Evolutionary conservation across 768 basidiomycete genomes (phyloP), one percentile per base, ranked within the genome.

Genomic region (Leccinum longicurvipes): DNA sequence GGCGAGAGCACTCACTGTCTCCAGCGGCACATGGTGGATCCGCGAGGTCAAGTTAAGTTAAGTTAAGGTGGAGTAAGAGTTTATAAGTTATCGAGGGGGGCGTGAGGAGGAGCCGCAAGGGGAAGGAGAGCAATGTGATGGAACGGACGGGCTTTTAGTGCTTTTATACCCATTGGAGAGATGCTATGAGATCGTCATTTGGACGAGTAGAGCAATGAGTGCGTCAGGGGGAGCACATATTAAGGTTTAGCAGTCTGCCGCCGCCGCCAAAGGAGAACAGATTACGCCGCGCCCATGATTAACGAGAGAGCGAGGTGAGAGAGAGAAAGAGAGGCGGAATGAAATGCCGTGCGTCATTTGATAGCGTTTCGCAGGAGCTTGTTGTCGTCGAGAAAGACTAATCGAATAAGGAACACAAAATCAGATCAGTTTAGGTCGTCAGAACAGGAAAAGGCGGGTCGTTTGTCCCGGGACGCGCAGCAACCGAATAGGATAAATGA

Each of bases 1-100:
- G 39, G 24, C 11, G 6, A 21, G 21, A 11, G 21, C 4, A 76
- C 80, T 69, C 62, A 84, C 82, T 77, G 80, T 72, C 82, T 79
- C 64, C 71, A 76, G 63, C 73, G 74, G 69, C 82, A 84, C 82
- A 84, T 83, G 15, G 31, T 69, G 50, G 34, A 11, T 56, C n/a
- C 29, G 50, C 45, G 55, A 45, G 32, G 24, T 28, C 4, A 42
- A 36, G 15, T 27, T 39, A 27, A 39, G 39, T 41, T 41, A 41
- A n/a, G 14, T 31, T 29, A 29, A 9, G 36, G 36, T 36, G 14
- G 47, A 44, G 45, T 53, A 42, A n/a, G 39, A 29, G 46, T 2
- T 39, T 51, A 31, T 39, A 46, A 32, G 32, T 9, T 47, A 53
- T 54, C 36, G 52, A 57, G 53, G 44, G 53, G 47, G 58, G 4